phyloP scores from a whole-genome alignment of 352 stramenopile species.

The Pythium aquatile region DNA sequence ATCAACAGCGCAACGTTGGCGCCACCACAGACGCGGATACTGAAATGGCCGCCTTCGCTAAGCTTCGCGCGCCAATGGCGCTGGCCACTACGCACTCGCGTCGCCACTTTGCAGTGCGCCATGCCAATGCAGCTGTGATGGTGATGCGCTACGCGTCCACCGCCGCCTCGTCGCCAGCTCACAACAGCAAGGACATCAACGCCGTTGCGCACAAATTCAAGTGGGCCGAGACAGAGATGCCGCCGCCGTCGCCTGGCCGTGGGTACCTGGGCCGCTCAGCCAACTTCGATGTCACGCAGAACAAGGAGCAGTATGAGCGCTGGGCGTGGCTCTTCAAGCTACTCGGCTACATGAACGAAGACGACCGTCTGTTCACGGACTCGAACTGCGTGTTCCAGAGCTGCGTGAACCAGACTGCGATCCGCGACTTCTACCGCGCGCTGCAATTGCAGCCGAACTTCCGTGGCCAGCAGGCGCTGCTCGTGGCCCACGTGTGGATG shows the following conservation, averaged over 20 bases:
- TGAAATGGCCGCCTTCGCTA: neutral
- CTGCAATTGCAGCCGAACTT: conserved; percentile 83
- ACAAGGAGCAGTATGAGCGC: conserved; percentile 52
- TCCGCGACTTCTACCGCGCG: conserved; percentile 68
- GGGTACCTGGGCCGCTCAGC: conserved; percentile 65
- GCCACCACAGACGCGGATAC: neutral
- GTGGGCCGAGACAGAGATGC: conserved; percentile 78
- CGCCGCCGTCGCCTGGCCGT: conserved; percentile 71
- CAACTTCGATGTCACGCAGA: conserved; percentile 83
- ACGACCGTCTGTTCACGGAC: conserved; percentile 70
- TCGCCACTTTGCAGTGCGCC: conserved; percentile 16
- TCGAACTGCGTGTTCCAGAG: conserved; percentile 80
- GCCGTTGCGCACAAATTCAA: conserved; percentile 40
- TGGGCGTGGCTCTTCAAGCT: conserved; percentile 84
- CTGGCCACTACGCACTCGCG: conserved; percentile 4
- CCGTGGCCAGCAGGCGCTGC: conserved; percentile 89
- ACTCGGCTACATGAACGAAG: conserved; percentile 86
- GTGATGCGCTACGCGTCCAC: conserved; percentile 29
- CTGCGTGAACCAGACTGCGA: conserved; percentile 80
- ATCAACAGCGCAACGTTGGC: neutral
- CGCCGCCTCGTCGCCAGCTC: conserved; percentile 9
- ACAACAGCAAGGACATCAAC: neutral
- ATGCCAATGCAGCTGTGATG: conserved; percentile 7
- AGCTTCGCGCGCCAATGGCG: conserved; percentile 16
- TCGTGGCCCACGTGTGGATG: conserved; percentile 96